These are phyloP conservation scores for Fusarium austroafricanum DNA, from an alignment of 2,329 filamentous ascomycete species.

Conservation along the genomic window DNA sequence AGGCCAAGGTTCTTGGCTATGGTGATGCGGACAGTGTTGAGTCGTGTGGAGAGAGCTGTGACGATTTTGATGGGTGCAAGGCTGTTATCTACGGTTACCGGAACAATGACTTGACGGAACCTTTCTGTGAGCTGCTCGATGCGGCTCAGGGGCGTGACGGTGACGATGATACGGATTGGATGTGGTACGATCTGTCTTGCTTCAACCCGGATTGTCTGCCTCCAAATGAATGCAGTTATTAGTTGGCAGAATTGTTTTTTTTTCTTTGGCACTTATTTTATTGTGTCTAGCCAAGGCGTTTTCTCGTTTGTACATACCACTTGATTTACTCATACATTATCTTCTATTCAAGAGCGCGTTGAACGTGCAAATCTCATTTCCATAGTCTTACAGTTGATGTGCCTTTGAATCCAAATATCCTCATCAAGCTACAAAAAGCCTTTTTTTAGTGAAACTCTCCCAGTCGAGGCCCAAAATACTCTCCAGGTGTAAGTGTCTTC, in stretches of 20 bases:
- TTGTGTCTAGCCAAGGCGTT: conserved; percentile 7
- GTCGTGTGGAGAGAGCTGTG: conserved; percentile 30
- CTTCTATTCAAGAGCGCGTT: not conserved
- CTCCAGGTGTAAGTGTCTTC: conserved; percentile 41
- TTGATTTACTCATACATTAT: not conserved
- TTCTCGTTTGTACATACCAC: conserved; percentile 14
- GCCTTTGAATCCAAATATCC: not conserved
- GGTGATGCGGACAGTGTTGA: conserved; percentile 31
- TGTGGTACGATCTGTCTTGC: conserved; percentile 30
- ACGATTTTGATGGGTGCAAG: conserved; percentile 16
- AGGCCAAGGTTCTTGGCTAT: conserved; percentile 27
- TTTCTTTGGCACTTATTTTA: not conserved
- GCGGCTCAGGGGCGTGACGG: conserved; percentile 13
- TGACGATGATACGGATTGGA: conserved; percentile 24
- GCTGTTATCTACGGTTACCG: conserved; percentile 26
- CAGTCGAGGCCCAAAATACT: conserved; percentile 49
- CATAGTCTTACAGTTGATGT: not conserved
- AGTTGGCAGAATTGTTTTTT: not conserved
- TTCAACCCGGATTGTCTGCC: conserved; percentile 33
- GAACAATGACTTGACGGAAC: conserved; percentile 23
- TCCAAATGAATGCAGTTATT: conserved; percentile 25
- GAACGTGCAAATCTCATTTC: too few relatives aligned
- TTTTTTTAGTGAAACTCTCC: conserved; percentile 29
- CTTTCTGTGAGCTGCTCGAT: conserved; percentile 31
- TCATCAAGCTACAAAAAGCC: not conserved